Evolutionary conservation across 805 yeast genomes (phyloP).

Genomic region (Saccharomycopsis microspora): DNA sequence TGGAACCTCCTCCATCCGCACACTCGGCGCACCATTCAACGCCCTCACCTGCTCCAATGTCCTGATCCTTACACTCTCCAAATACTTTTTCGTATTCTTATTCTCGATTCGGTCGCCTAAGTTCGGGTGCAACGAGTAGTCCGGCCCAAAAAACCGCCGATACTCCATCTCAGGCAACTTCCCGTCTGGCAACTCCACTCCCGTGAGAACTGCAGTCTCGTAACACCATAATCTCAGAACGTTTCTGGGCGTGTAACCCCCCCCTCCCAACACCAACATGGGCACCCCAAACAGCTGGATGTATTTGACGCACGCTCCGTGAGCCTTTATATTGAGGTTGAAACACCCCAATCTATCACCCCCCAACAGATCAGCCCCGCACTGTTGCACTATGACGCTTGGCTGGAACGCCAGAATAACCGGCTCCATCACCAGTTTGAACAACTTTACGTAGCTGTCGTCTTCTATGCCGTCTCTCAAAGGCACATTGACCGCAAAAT

Average conservation of each 20-base stretch:
- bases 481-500: conserved; percentile 86
- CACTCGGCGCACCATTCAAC: conserved; percentile 88
- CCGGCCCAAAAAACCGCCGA: conserved; percentile 80
- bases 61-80: conserved; percentile 68
- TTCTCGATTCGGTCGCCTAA: conserved; percentile 75
- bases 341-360: conserved; percentile 92
- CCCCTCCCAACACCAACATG: conserved; percentile 88
- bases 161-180: conserved; percentile 67
- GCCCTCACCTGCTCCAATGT: conserved; percentile 72
- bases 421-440: conserved; percentile 84
- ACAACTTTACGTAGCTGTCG: conserved; percentile 62
- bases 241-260: conserved; percentile 95
- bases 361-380: conserved; percentile 95
- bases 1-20: conserved; percentile 80
- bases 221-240: conserved; percentile 93
- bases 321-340: conserved; percentile 84
- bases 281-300: conserved; percentile 86
- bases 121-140: conserved; percentile 77
- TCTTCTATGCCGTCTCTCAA: conserved; percentile 93
- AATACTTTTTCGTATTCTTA: conserved; percentile 69
- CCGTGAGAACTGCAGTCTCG: conserved; percentile 75
- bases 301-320: conserved; percentile 89
- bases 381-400: conserved; percentile 86
- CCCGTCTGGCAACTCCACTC: conserved; percentile 42
- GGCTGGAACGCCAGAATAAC: conserved; percentile 87